phyloP scores from a whole-genome alignment of 1,284 basidiomycete species.

The Stygiomarasmius scandens region DNA sequence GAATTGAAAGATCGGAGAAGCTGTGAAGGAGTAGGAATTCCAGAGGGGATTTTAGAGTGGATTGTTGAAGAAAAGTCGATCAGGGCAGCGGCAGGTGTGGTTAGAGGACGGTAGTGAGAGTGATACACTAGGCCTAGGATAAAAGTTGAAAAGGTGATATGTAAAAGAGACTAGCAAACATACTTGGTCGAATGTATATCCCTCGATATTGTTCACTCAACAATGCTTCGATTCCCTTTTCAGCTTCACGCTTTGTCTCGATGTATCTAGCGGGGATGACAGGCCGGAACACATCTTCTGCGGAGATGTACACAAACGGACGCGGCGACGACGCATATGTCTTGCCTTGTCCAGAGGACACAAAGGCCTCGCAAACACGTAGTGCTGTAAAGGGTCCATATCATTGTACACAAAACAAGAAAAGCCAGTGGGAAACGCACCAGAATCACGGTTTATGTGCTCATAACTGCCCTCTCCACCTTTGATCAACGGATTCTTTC shows the following conservation, averaged over 20 bases:
- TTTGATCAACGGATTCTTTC: conserved; percentile 69
- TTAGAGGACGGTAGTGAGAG: conserved; percentile 87
- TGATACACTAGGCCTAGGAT: conserved; percentile 89
- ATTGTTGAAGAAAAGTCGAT: conserved; percentile 78
- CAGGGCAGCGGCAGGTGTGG: conserved; percentile 84
- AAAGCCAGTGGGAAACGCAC: conserved; percentile 47
- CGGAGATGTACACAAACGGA: conserved; percentile 93
- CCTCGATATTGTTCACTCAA: conserved; percentile 53
- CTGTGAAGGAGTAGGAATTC: conserved; percentile 66
- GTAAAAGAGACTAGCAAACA: conserved; percentile 30
- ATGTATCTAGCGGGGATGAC: conserved; percentile 86
- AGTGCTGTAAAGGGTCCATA: conserved; percentile 50
- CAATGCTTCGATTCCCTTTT: conserved; percentile 63
- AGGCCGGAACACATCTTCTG: conserved; percentile 91
- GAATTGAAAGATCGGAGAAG: conserved; percentile 56
- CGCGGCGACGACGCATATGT: conserved; percentile 42
- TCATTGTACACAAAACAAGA: background rate
- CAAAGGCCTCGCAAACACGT: conserved; percentile 74
- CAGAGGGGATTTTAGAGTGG: conserved; percentile 56
- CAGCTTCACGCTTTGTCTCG: conserved; percentile 88
- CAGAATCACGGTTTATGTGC: conserved; percentile 86
- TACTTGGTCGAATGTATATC: conserved; percentile 86
- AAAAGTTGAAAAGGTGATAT: conserved; percentile 14
- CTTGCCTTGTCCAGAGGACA: conserved; percentile 41
- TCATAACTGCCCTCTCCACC: conserved; percentile 64